These are phyloP conservation scores for Candida multigemmis DNA, from an alignment of 805 yeast genomes.

Conservation along the genomic window DNA sequence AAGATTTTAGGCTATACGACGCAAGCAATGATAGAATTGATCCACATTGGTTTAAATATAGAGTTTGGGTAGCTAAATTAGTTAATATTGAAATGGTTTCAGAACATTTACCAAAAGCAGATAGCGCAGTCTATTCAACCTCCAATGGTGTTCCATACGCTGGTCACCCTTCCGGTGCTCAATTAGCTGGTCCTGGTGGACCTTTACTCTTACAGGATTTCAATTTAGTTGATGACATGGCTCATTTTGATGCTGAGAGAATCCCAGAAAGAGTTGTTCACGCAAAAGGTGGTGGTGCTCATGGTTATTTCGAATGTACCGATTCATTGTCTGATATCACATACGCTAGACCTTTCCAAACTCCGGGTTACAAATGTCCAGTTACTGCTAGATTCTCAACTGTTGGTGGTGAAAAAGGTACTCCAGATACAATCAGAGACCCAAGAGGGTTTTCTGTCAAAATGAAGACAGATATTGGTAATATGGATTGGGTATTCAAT, in stretches of 20 bases:
- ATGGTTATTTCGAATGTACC: conserved; percentile 49
- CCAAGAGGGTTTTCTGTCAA: conserved; percentile 65
- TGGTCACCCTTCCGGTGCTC: conserved; percentile 45
- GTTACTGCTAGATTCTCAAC: conserved; percentile 48
- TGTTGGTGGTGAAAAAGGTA: conserved; percentile 62
- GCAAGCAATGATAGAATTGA: too few relatives aligned
- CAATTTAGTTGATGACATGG: conserved; percentile 45
- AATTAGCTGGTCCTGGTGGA: conserved; percentile 46
- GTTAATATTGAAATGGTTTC: too few relatives aligned
- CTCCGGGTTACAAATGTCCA: conserved; percentile 32
- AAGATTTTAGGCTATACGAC: too few relatives aligned
- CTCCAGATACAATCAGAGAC: conserved; percentile 59
- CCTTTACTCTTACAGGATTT: conserved; percentile 52
- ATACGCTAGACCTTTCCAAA: conserved; percentile 31
- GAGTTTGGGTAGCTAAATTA: too few relatives aligned
- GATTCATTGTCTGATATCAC: conserved; percentile 48
- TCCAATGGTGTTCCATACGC: conserved; percentile 48
- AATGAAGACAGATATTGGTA: conserved; percentile 60
- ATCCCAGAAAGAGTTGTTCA: conserved; percentile 63
- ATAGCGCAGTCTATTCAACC: conserved; percentile 36
- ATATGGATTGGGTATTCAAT: conserved; percentile 65
- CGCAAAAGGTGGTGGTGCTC: conserved; percentile 60
- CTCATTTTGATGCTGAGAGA: conserved; percentile 58
- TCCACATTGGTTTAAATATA: too few relatives aligned
- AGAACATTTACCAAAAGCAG: too few relatives aligned